Evolutionary conservation across 768 basidiomycete genomes (phyloP), one percentile per base, ranked within the genome.

Genomic region (Gelatoporia subvermispora): DNA sequence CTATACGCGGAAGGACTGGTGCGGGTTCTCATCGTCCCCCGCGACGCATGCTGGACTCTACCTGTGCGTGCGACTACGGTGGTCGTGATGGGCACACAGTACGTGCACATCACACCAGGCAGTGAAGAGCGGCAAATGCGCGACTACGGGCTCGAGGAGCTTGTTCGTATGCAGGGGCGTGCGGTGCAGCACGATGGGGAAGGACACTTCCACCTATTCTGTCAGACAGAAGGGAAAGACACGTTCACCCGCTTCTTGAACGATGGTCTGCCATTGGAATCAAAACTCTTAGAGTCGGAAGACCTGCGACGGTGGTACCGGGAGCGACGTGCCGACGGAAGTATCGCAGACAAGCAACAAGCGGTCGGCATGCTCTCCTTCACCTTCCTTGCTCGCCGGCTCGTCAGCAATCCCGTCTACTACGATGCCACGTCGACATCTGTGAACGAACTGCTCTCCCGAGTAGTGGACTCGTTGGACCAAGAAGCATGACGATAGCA

Each of bases 31-130:
- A 71, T 98, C 51, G 85, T 82, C 0, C 84, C 94, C 3, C 79
- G 84, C 34, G 91, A 94, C 36, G 74, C 84, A 13, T 91, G 88
- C 62, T 95, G 93, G 93, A 82, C 79, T 23, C 63, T 97, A n/a
- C 93, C 94, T 17, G 79, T 93, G 16, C 79, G 84, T 45, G 90
- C 89, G 1, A 75, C 78, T 7, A 79, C 79, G 5, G 94, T 98
- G 15, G 72, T 98, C 34, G 84, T 92, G 39, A 86, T 98, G 85
- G 88, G 92, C 16, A 91, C 94, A 3, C 96, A 99, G 64, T 95
- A 90, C 64, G 64, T 84, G 21, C 71, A 79, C 47, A 56, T 73
- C 7, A 70, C 73, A 35, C 65, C 63, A 34, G 72, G 70, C 46
- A 73, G 69, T 13, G 61, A 71, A 8, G 81, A 84, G 51, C 80